phyloP scores from a whole-genome alignment of 129 eudicot genomes.

The Helianthus tuberosus region DNA sequence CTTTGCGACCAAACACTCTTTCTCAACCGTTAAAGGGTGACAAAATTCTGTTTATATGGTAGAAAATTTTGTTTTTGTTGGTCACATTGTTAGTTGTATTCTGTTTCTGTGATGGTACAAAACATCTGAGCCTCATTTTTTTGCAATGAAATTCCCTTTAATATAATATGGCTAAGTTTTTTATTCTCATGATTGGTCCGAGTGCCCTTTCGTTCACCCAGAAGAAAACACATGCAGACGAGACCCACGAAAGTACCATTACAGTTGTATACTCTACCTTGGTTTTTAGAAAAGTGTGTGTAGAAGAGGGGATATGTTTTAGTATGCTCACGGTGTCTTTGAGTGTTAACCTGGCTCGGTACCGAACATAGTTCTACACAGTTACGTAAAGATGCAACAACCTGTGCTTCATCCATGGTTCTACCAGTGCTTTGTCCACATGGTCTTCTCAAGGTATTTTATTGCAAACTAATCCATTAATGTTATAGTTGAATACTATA shows the following conservation, averaged over 20 bases:
- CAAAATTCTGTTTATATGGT: background rate
- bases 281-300: constrained; percentile 85
- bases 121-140: too few relatives aligned
- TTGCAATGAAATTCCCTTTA: too few relatives aligned
- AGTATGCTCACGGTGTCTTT: constrained; percentile 89
- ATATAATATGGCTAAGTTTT: too few relatives aligned
- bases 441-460: constrained; percentile 89
- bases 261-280: constrained; percentile 90
- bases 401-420: constrained; percentile 52
- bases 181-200: constrained; percentile 93
- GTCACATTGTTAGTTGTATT: too few relatives aligned
- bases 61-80: background rate
- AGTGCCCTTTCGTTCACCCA: constrained; percentile 96
- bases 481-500: too few relatives aligned
- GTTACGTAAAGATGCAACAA: constrained; percentile 75
- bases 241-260: constrained; percentile 85
- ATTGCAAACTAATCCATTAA: background rate
- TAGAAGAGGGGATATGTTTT: constrained; percentile 88
- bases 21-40: constrained; percentile 86
- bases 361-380: constrained; percentile 47
- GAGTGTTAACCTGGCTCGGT: constrained; percentile 95
- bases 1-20: constrained; percentile 87
- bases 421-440: constrained; percentile 52
- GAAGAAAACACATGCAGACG: constrained; percentile 88
- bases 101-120: too few relatives aligned